Percentiles rank a stretch among this genome's conserved stretches.
These are phyloP conservation scores for Evansstolkia leycettana DNA, from an alignment of 495 filamentous ascomycete species.

Conservation along the genomic window DNA sequence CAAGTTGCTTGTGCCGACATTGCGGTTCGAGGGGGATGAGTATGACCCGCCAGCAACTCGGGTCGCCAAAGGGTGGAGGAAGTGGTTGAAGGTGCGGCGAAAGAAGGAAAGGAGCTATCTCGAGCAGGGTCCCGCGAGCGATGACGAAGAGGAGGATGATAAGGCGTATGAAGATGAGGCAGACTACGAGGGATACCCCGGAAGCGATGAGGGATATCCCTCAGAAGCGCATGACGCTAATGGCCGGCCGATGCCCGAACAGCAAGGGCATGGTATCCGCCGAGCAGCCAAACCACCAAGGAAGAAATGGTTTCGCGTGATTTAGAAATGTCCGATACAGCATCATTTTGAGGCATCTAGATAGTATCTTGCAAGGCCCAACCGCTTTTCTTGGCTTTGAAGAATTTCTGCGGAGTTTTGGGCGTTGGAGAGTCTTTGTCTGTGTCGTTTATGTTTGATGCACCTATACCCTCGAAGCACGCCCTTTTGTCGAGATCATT, in stretches of 20 bases:
- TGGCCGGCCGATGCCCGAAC: slow-evolving; percentile 2
- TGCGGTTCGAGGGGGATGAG: slow-evolving; percentile 41
- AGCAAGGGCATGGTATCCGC: slow-evolving; percentile 8
- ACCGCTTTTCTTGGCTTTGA: neutral
- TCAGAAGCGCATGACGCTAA: slow-evolving; percentile 4
- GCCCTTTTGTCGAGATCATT: too few species aligned
- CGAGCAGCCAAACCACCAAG: slow-evolving; percentile 8
- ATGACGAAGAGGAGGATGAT: slow-evolving; percentile 16
- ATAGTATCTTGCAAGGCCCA: too few species aligned
- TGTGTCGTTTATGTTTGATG: too few species aligned
- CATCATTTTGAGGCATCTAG: too few species aligned
- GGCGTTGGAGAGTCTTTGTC: too few species aligned
- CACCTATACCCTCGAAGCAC: too few species aligned
- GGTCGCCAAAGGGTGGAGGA: slow-evolving; percentile 31
- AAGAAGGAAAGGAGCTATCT: slow-evolving; percentile 7
- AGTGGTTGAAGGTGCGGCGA: slow-evolving; percentile 20
- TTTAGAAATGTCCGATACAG: slow-evolving; percentile 4
- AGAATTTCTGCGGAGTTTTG: too few species aligned
- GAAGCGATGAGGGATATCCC: slow-evolving; percentile 13
- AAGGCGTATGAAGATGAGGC: slow-evolving; percentile 18
- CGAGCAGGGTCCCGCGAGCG: slow-evolving; percentile 13
- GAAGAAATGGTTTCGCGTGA: slow-evolving; percentile 31
- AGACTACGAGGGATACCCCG: slow-evolving; percentile 15
- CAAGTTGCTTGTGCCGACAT: slow-evolving; percentile 67
- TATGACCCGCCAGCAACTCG: slow-evolving; percentile 27